A percentile compares a stretch with the other conserved stretches of the same genome.
Evolutionary conservation across 768 basidiomycete species (phyloP).

Genomic region (Fomitopsis serialis): DNA sequence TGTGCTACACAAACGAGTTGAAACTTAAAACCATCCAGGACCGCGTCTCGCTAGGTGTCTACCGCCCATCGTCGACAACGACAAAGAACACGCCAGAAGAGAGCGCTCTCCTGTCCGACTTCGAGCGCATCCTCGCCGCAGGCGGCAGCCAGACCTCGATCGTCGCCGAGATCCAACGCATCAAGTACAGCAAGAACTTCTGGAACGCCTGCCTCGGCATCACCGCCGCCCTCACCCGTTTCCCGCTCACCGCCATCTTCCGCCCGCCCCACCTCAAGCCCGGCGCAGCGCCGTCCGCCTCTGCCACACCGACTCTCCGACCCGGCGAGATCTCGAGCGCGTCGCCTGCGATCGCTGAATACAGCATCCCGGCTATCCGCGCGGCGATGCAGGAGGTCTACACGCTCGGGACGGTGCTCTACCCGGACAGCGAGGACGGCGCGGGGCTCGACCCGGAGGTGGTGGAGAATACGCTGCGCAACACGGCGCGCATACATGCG

Average conservation of each 20-base stretch:
- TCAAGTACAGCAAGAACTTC: conserved; percentile 59
- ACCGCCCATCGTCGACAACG: conserved; percentile 39
- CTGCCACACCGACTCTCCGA: background rate
- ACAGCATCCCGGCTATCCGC: conserved; percentile 43
- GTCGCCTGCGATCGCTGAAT: conserved; percentile 29
- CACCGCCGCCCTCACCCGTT: conserved; percentile 44
- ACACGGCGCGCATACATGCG: conserved; percentile 33
- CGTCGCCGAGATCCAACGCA: conserved; percentile 55
- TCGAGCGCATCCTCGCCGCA: conserved; percentile 37
- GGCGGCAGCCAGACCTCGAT: conserved; percentile 45
- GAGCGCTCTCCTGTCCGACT: conserved; percentile 35
- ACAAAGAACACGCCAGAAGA: conserved; percentile 39
- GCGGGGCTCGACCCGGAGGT: conserved; percentile 43
- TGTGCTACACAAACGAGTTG: no score
- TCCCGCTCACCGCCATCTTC: conserved; percentile 46
- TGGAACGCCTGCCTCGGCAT: conserved; percentile 59
- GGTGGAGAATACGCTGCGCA: conserved; percentile 33
- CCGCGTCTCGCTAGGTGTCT: conserved; percentile 47
- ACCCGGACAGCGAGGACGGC: conserved; percentile 37
- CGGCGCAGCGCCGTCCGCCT: conserved; percentile 7
- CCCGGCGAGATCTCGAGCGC: conserved; percentile 9
- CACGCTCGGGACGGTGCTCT: conserved; percentile 38
- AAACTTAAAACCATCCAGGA: no score
- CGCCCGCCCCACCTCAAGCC: conserved; percentile 36
- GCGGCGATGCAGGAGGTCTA: conserved; percentile 42